These are phyloP conservation scores for Neophaeococcomyces aloes DNA, from an alignment of 2,329 filamentous ascomycete species.

Conservation along the genomic window DNA sequence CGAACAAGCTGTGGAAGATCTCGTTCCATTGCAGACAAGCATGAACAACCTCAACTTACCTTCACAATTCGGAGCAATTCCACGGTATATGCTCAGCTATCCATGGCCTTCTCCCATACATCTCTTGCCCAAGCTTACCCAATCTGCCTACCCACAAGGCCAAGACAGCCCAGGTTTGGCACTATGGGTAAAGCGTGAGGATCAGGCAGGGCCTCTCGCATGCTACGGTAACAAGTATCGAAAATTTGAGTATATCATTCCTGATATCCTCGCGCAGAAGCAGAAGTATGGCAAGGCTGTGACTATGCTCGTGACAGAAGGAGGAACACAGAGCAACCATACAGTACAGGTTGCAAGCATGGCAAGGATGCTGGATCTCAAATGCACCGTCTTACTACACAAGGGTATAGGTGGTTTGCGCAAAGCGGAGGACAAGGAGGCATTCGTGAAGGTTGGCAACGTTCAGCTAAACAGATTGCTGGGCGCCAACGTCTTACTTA, in stretches of 20 bases:
- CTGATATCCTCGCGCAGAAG: conserved; percentile 24
- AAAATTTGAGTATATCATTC: conserved; percentile 30
- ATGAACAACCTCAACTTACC: not conserved
- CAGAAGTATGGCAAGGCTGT: conserved; percentile 8
- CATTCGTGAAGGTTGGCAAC: conserved; percentile 5
- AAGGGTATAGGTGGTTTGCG: conserved; percentile 22
- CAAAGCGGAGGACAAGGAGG: conserved; percentile 2
- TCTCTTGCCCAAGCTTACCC: conserved; percentile 1
- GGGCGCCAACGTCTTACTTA: conserved; percentile 17
- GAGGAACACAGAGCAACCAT: conserved; percentile 30
- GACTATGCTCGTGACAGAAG: conserved; percentile 28
- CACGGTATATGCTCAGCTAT: conserved; percentile 2
- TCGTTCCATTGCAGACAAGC: not conserved
- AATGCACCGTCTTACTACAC: conserved; percentile 23
- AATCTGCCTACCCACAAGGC: not conserved
- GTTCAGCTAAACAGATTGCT: conserved; percentile 9
- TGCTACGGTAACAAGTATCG: conserved; percentile 31
- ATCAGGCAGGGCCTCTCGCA: conserved; percentile 27
- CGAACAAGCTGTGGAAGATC: not conserved
- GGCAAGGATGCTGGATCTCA: conserved; percentile 23
- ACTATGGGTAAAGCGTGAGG: conserved; percentile 28
- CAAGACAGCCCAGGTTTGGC: not conserved
- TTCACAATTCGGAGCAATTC: not conserved
- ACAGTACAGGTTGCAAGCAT: conserved; percentile 28
- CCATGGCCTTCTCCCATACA: conserved; percentile 4